Percentiles rank a stretch among this genome's conserved stretches.
Evolutionary conservation across 1,284 basidiomycete species (phyloP).

Genomic region (Ustilago hordei): DNA sequence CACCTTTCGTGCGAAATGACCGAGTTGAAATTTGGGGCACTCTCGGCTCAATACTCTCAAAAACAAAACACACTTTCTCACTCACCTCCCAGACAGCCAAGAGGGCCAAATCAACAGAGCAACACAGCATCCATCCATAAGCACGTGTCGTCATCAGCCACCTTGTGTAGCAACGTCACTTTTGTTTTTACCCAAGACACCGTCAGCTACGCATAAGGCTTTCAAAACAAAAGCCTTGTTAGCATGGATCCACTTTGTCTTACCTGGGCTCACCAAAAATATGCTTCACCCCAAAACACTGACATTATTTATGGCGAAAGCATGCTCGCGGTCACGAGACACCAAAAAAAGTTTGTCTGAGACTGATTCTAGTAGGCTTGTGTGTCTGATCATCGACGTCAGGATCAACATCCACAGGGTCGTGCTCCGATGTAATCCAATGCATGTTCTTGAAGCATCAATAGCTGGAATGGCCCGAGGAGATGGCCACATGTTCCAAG

Average conservation of each 20-base stretch:
- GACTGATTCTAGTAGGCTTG: too few species aligned
- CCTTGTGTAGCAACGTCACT: background rate
- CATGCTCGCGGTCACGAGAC: constrained; percentile 7
- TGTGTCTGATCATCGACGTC: background rate
- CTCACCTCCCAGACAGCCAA: too few species aligned
- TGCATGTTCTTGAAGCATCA: too few species aligned
- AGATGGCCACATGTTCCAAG: too few species aligned
- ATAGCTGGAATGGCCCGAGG: too few species aligned
- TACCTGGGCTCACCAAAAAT: background rate
- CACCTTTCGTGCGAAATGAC: background rate
- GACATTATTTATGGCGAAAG: background rate
- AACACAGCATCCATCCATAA: background rate
- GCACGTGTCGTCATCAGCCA: background rate
- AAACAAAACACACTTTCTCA: background rate
- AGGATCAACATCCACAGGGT: background rate
- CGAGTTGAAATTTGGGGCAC: constrained; percentile 2
- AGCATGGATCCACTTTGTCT: background rate
- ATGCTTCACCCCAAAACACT: background rate
- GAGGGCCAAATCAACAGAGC: too few species aligned
- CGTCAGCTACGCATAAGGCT: constrained; percentile 2
- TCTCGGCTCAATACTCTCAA: background rate
- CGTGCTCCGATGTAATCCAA: too few species aligned
- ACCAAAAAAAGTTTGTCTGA: background rate
- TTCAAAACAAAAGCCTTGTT: background rate
- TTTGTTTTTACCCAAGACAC: background rate